phyloP scores from a whole-genome alignment of 306 rosid species.

The Vigna mungo region DNA sequence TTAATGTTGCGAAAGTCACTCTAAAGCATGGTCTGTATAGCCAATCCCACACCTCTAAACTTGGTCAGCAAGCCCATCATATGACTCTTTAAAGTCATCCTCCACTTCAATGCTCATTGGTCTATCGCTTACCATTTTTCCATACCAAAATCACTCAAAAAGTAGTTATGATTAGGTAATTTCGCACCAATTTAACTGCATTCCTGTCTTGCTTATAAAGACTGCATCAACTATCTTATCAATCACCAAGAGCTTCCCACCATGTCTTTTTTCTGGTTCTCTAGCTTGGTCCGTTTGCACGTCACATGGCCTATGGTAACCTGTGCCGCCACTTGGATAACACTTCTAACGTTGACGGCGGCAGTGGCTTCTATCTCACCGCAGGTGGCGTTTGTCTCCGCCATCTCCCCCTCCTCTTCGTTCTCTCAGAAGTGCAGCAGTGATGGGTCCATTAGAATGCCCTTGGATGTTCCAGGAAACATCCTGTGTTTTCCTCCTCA shows the following conservation, averaged over 20 bases:
- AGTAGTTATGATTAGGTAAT: conserved; percentile 49
- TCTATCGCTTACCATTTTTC: conserved; percentile 4
- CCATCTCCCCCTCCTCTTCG: conserved; percentile 64
- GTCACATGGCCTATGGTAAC: conserved; percentile 67
- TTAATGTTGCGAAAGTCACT: conserved; percentile 31
- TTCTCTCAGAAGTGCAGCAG: conserved; percentile 58
- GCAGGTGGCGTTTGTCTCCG: conserved; percentile 75
- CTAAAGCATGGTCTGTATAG: conserved; percentile 27
- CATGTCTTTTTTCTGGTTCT: conserved; percentile 60
- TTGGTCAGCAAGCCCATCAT: conserved; percentile 52
- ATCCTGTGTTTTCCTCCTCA: conserved; percentile 74
- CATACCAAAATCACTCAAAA: conserved; percentile 41
- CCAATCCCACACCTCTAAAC: conserved; percentile 37
- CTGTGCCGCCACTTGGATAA: conserved; percentile 73
- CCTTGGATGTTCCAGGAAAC: conserved; percentile 72
- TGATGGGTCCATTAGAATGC: conserved; percentile 63
- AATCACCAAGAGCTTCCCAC: not conserved
- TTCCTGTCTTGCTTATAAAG: not conserved
- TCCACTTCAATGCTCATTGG: conserved; percentile 43
- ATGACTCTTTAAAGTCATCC: conserved; percentile 13
- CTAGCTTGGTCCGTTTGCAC: conserved; percentile 47
- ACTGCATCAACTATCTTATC: not conserved
- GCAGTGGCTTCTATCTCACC: conserved; percentile 75
- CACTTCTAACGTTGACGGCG: conserved; percentile 65
- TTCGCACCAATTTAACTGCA: conserved; percentile 33